These are phyloP conservation scores for Vanilla planifolia DNA, from an alignment of 106 monocot genomes.

Conservation along the genomic window DNA sequence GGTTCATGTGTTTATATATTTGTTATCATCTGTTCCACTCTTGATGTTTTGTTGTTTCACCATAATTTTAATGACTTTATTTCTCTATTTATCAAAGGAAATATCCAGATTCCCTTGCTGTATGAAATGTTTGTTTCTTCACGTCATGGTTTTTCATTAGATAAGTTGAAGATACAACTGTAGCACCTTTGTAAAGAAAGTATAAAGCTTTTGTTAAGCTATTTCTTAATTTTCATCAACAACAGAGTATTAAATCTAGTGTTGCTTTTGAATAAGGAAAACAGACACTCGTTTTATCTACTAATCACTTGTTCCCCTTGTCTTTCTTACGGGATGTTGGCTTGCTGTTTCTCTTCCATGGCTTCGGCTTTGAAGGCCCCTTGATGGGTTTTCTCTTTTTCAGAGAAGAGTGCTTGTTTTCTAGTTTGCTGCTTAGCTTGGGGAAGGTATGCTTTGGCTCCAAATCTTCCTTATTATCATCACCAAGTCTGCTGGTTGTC, in stretches of 20 bases:
- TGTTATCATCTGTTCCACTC: background rate
- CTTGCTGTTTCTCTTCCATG: slow-evolving; percentile 1
- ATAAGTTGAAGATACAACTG: too few relatives aligned
- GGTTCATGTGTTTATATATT: slow-evolving; percentile 3
- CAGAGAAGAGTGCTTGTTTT: slow-evolving; percentile 4
- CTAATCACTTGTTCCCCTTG: slow-evolving; percentile 7
- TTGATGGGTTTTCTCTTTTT: slow-evolving; percentile 8
- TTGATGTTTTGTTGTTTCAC: slow-evolving; percentile 5
- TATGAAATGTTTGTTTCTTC: too few relatives aligned
- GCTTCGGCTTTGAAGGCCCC: background rate
- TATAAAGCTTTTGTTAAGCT: too few relatives aligned
- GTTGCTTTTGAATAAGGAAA: background rate
- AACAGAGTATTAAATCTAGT: too few relatives aligned
- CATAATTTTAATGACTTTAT: slow-evolving; percentile 3
- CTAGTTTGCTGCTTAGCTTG: slow-evolving; percentile 2
- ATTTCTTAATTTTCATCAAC: too few relatives aligned
- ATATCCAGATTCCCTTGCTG: too few relatives aligned
- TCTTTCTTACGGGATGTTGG: background rate
- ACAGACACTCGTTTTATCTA: background rate
- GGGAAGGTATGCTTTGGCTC: background rate
- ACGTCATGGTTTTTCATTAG: too few relatives aligned
- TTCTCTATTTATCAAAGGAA: too few relatives aligned
- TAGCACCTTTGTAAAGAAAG: too few relatives aligned
- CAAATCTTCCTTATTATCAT: slow-evolving; percentile 9
- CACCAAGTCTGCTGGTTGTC: slow-evolving; percentile 10